Base-by-base conservation (phyloP, 345 rosid genomes). In the Adansonia digitata region DNA sequence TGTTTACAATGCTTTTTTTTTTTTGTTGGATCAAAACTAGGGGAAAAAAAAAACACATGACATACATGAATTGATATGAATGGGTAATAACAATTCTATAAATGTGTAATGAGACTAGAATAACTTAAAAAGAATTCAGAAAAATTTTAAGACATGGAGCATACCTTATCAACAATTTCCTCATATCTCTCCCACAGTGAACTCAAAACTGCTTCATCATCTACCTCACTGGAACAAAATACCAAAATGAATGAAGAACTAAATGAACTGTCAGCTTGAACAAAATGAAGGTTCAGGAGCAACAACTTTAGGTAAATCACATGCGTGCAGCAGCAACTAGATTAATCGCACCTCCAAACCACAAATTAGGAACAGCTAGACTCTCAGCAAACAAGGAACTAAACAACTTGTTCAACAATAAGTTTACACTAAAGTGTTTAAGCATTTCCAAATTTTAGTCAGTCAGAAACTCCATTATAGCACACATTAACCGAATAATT, bases 101-200 rank as follows among this genome's bases (percentile, higher is more conserved):
- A 46, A 0, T 13, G 6, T 27, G 5, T 26, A 7, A 12, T 46
- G 37, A 26, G 27, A 43, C 37, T 45, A 13, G 34, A 77, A 46
- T 69, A 79, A 49, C 57, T 63, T 7, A 45, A 43, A 40, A 1
- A 57, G 17, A 40, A 59, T 0, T 40, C 5, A 1, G 2, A n/a
- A 39, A 7, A 72, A 43, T 20, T 27, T 72, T 60, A 10, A 60
- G 56, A n/a, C 20, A 61, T 85, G 88, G 88, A 22, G 20, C 46
- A 56, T 86, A 90, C 92, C 94, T 86, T 90, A 73, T 88, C 88
- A 51, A 18, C 66, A 40, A 85, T 80, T 69, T 68, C 79, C 52
- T 88, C 84, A 56, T 79, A 83, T 79, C 85, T 86, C 83, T 78
- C 83, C 94, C 94, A 90, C 42, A 88, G 74, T 14, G 85, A 72